These are phyloP conservation scores for Hypsizygus marmoreus DNA, from an alignment of 768 basidiomycete genomes.

Conservation along the genomic window DNA sequence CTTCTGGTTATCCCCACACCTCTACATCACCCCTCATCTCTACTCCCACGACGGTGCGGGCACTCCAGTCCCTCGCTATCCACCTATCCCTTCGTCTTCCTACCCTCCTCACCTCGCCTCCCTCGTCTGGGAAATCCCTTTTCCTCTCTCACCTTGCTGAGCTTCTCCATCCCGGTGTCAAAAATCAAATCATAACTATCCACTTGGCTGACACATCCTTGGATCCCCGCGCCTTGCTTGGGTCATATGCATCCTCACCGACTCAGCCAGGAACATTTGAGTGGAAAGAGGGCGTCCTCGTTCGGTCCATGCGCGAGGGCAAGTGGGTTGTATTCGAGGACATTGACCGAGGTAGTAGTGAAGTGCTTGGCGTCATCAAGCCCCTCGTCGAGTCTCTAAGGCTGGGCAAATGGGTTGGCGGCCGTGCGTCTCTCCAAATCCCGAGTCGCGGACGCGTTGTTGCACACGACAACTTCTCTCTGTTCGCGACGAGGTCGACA, in stretches of 20 bases:
- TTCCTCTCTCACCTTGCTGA: constrained; percentile 76
- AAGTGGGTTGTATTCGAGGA: constrained; percentile 94
- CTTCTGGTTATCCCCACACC: constrained; percentile 17
- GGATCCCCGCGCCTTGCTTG: constrained; percentile 90
- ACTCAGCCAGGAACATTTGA: constrained; percentile 86
- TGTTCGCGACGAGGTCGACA: constrained; percentile 88
- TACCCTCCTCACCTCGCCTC: constrained; percentile 78
- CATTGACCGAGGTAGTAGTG: constrained; percentile 86
- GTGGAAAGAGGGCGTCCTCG: constrained; percentile 93
- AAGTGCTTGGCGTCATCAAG: constrained; percentile 86
- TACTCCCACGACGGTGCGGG: constrained; percentile 59
- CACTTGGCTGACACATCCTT: constrained; percentile 95
- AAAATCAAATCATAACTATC: constrained; percentile 78
- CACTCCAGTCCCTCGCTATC: constrained; percentile 64
- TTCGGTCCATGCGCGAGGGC: constrained; percentile 87
- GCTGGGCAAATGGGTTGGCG: constrained; percentile 75
- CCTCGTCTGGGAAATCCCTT: constrained; percentile 88
- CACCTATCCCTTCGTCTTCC: constrained; percentile 72
- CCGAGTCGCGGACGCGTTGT: constrained; percentile 74
- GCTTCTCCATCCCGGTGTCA: constrained; percentile 56
- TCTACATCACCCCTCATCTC: constrained; percentile 49
- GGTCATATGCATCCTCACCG: constrained; percentile 89
- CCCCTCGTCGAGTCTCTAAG: constrained; percentile 78
- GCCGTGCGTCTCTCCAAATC: constrained; percentile 64
- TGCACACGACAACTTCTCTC: constrained; percentile 77